Conservation (phyloP, 306 rosid species). For the Lathyrus oleraceus region DNA sequence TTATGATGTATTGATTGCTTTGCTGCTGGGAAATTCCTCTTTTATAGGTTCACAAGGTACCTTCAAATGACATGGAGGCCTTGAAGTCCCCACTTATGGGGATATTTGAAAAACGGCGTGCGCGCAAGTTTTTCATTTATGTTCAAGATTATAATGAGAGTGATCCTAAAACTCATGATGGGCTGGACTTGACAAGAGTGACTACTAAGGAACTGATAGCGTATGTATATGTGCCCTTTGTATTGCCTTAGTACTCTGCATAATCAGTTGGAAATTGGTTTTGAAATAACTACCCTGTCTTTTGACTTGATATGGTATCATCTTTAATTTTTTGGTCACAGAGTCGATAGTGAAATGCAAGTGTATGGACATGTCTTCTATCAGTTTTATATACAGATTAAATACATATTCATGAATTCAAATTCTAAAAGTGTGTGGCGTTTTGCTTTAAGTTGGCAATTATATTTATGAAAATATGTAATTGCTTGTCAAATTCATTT, state of each 20-base stretch:
- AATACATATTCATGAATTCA: slow-evolving; percentile 7
- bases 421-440: background rate
- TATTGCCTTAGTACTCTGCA: slow-evolving; percentile 16
- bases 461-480: too few relatives aligned
- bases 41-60: slow-evolving; percentile 86
- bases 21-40: slow-evolving; percentile 26
- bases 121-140: slow-evolving; percentile 88
- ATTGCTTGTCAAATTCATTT: too few relatives aligned
- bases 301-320: background rate
- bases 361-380: background rate
- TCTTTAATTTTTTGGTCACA: slow-evolving; percentile 8
- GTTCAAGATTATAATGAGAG: slow-evolving; percentile 77
- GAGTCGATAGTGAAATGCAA: background rate
- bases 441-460: background rate
- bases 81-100: slow-evolving; percentile 96
- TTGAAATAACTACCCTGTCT: slow-evolving; percentile 7
- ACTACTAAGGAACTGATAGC: slow-evolving; percentile 80
- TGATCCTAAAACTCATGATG: slow-evolving; percentile 88
- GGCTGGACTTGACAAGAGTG: slow-evolving; percentile 85
- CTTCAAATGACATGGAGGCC: slow-evolving; percentile 92
- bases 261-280: slow-evolving; percentile 5
- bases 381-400: background rate
- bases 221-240: slow-evolving; percentile 44
- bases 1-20: slow-evolving; percentile 4
- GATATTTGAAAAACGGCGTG: slow-evolving; percentile 89